Base-by-base conservation (phyloP, 1,284 basidiomycete species). In the Marasmius oreades region DNA sequence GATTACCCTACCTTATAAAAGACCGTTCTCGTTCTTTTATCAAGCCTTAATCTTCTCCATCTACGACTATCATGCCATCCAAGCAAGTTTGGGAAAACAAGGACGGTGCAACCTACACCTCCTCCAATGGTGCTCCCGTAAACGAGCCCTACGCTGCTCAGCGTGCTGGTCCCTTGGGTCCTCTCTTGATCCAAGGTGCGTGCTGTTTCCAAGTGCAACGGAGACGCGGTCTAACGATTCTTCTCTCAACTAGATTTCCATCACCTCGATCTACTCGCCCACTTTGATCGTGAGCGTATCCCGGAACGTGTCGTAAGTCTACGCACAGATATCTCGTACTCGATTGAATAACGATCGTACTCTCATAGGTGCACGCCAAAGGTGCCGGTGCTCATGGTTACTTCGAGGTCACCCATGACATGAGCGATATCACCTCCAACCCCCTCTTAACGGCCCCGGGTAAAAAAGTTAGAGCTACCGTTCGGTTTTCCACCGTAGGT, bases 261-360 rank as follows among this genome's bases (percentile, higher is more conserved):
- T 71, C 85, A 91, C 72, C 87, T 93, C 69, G 92, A 95, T 73
- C 78, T 92, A 56, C 82, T 96, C 62, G 87, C 91, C 42, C 93
- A 95, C 80, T 95, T 96, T 67, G 91, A 92, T 73, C 85, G 92
- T 56, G 94, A 97, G 77, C 88, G 95, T 72, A 95, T 98, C 68
- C 95, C 95, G 20, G 95, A 96, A 81, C 92, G 93, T 72, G 90
- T 95, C 54, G 92, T 86, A 69, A 61, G 83, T 74, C 36, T 22
- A 31, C 16, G 55, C 37, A 48, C 20, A 5, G 44, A 60, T 20
- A 18, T 43, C 42, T 55, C 28, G 10, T 31, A 58, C 46, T 56
- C 11, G 39, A 36, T 52, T 23, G 53, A 16, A 44, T 53, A 20
- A 54, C 23, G 5, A 18, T 60, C 14, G 56, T 59, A 43, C 62